Base-by-base conservation (phyloP, 176 grass and related monocot species). In the Oryza officinalis region DNA sequence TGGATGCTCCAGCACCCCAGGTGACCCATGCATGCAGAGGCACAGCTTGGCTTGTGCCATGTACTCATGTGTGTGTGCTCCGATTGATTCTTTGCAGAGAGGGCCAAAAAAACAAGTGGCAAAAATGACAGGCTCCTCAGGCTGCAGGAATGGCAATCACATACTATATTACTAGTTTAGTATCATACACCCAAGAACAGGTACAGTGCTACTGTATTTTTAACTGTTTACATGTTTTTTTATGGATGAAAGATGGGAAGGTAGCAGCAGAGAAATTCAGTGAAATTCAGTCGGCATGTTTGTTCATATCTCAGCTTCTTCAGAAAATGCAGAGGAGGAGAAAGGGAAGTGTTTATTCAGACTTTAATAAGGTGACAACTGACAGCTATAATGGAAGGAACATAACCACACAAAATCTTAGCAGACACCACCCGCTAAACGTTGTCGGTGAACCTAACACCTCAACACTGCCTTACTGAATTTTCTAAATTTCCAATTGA, bases 371-470 rank as follows among this genome's bases (percentile, higher is more conserved):
- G 37, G 54, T 61, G 69, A 22, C 80, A 63, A 17, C 52, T 30
- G 73, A 83, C 71, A 43, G 13, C 43, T 15, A 25, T 27, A 41
- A 23, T 27, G 17, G 6, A 30, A 72, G 44, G 37, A 84, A 27
- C 59, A 76, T 12, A 46, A 75, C 47, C 81, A 40, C 37, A 22
- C 18, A 80, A 57, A 57, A 52, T 63, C 71, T 63, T 64, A 57
- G 72, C 65, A 35, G 50, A 43, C 31, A 71, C 32, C 65, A 68
- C 31, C 15, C 8, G 4, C 40, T 7, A 33, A 33, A 4, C 12
- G 63, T 35, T 86, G 83, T 89, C 77, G 82, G 83, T 59, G 78
- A 37, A 78, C 79, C 67, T 67, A 90, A 86, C 45, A 74, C 57
- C 71, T 47, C 65, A 3, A 82, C 43, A 10, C 71, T 35, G 32